Conservation (phyloP, 768 basidiomycete species). For the Lactifluus pinguis region DNA sequence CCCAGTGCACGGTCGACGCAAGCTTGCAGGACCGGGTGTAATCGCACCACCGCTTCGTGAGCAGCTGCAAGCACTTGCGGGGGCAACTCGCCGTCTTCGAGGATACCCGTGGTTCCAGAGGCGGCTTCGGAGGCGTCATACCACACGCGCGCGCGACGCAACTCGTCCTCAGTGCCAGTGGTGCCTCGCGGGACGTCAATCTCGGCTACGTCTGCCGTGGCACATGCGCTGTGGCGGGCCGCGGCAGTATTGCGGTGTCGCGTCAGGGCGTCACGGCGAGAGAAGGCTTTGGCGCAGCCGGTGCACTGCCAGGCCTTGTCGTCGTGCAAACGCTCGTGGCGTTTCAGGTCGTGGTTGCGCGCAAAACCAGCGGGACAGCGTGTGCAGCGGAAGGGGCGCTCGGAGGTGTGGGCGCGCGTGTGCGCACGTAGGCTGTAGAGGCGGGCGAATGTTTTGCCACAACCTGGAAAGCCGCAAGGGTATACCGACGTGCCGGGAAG, state of each 20-base stretch:
- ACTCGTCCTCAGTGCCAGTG: slow-evolving; percentile 33
- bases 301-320: slow-evolving; percentile 65
- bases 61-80: slow-evolving; percentile 11
- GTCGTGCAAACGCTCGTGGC: slow-evolving; percentile 66
- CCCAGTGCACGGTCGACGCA: slow-evolving; percentile 13
- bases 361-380: slow-evolving; percentile 68
- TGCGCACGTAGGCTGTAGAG: slow-evolving; percentile 64
- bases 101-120: neutral
- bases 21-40: slow-evolving; percentile 14
- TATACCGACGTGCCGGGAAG: slow-evolving; percentile 60
- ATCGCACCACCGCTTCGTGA: slow-evolving; percentile 13
- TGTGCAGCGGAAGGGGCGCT: slow-evolving; percentile 57
- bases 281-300: slow-evolving; percentile 68
- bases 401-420: slow-evolving; percentile 53
- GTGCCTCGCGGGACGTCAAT: slow-evolving; percentile 44
- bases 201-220: slow-evolving; percentile 42
- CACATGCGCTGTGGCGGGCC: slow-evolving; percentile 43
- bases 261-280: slow-evolving; percentile 70
- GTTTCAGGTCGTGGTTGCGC: slow-evolving; percentile 71
- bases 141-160: slow-evolving; percentile 60
- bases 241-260: slow-evolving; percentile 56
- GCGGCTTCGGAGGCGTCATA: slow-evolving; percentile 40
- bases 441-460: slow-evolving; percentile 60
- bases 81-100: slow-evolving; percentile 21
- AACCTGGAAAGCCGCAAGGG: slow-evolving; percentile 59